Evolutionary conservation across 768 basidiomycete genomes (phyloP).

Genomic region (Mycena galericulata): DNA sequence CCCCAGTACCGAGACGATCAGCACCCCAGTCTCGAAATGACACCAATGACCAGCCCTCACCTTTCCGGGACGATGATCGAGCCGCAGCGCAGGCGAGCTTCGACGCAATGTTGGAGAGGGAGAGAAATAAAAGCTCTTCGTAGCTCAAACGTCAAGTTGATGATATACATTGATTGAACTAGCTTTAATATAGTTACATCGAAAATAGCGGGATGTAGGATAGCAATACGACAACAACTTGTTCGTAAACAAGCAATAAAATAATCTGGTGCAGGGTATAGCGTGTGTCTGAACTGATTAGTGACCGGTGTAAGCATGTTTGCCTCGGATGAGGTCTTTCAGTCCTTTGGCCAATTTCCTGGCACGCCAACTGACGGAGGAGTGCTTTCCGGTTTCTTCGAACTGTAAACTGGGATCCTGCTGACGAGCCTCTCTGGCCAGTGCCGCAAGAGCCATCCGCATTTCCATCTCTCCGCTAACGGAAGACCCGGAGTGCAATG

Average conservation of each 20-base stretch:
- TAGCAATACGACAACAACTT: conserved; percentile 25
- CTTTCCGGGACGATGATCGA: conserved; percentile 27
- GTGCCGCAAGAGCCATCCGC: conserved; percentile 64
- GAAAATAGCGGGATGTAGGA: conserved; percentile 21
- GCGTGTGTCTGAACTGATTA: background rate
- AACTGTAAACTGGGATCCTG: conserved; percentile 32
- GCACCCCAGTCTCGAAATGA: background rate
- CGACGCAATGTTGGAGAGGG: conserved; percentile 32
- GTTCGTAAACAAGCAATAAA: background rate
- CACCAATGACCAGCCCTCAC: conserved; percentile 1
- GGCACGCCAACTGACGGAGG: conserved; percentile 36
- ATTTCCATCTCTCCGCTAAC: conserved; percentile 72
- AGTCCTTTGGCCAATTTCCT: conserved; percentile 48
- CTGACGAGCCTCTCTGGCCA: conserved; percentile 39
- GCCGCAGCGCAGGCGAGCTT: conserved; percentile 30
- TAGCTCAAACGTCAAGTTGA: too few relatives aligned
- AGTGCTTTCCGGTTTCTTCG: conserved; percentile 33
- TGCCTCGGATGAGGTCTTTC: conserved; percentile 45
- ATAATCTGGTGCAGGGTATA: too few relatives aligned
- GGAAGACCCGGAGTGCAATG: conserved; percentile 56
- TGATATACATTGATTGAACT: conserved; percentile 18
- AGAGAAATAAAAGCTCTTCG: conserved; percentile 22
- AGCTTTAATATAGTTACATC: conserved; percentile 19
- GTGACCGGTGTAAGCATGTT: conserved; percentile 7
- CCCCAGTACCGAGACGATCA: background rate